Base-by-base conservation (phyloP, 2,329 filamentous ascomycete genomes). In the Colletotrichum euphorbiae region DNA sequence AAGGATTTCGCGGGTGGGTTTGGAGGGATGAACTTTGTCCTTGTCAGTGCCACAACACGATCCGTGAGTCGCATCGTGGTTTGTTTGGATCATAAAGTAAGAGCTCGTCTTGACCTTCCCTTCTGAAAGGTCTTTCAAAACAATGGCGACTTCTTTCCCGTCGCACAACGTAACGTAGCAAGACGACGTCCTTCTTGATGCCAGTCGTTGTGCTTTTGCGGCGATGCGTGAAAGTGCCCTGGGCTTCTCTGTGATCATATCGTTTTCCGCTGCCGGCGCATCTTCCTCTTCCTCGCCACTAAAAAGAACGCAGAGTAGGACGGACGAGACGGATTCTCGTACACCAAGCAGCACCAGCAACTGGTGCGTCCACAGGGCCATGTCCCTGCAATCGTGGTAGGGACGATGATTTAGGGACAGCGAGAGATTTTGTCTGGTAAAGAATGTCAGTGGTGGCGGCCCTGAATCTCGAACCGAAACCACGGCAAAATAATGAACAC, bases 131-230 rank as follows among this genome's bases (percentile, higher is more conserved):
- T 90, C 87, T 72, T 90, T 89, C 71, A 89, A 86, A 52, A 90
- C 77, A 0, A 85, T 78, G 1, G 82, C 74, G 2, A 83, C 83
- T 50, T 80, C 76, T 0, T 67, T 61, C 0, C 85, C 85, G 52
- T 87, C 81, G 70, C 85, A 84, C 69, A 89, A 82, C 33, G 84
- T 83, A 2, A 90, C 72, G 71, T 90, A 90, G 42, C 85, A 87
- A 2, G 86, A 85, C 15, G 87, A 84, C 0, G 84, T 84, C 1
- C 76, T 79, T 3, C 78, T 73, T 0, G 69, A 67, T 3, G 81
- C 76, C 1, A 87, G 72, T 40, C 40, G 45, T 28, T 50, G 46
- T 12, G 38, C 67, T 21, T 21, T 21, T 3, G 19, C 40, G 0
- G 33, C 42, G 13, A 69, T 24, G 31, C 36, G 48, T 3, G 36